phyloP scores from a whole-genome alignment of 2,329 filamentous ascomycete genomes.

The Ophiostoma triangulosporum region DNA sequence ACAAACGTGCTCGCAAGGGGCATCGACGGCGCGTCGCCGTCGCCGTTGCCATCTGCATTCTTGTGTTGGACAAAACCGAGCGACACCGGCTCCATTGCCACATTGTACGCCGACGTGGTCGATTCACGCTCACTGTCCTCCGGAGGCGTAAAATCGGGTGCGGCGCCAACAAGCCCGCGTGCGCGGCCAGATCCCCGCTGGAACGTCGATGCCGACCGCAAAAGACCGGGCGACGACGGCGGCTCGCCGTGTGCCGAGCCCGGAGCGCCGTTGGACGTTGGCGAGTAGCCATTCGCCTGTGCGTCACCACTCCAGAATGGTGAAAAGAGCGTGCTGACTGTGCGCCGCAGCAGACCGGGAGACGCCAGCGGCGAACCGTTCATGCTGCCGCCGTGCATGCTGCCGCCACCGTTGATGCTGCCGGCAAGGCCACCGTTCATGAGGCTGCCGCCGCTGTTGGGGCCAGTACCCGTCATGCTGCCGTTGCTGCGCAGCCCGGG shows the following conservation, averaged over 20 bases:
- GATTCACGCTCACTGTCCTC: constrained; percentile 60
- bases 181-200: constrained; percentile 7
- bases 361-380: constrained; percentile 34
- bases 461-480: constrained; percentile 18
- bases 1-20: constrained; percentile 75
- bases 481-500: constrained; percentile 31
- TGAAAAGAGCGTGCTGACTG: constrained; percentile 49
- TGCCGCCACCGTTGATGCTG: background rate
- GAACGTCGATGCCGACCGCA: constrained; percentile 22
- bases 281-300: constrained; percentile 10
- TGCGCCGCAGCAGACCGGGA: constrained; percentile 47
- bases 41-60: constrained; percentile 29
- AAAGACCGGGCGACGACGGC: constrained; percentile 20
- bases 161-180: constrained; percentile 14
- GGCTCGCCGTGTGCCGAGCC: constrained; percentile 8
- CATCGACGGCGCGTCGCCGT: constrained; percentile 46
- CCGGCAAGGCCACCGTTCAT: background rate
- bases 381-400: constrained; percentile 4
- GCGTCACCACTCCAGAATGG: constrained; percentile 38
- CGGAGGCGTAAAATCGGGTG: constrained; percentile 40
- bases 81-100: constrained; percentile 66
- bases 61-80: constrained; percentile 59
- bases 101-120: constrained; percentile 57
- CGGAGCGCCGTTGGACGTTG: background rate
- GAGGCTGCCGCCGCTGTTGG: background rate